A percentile compares a stretch with the other conserved stretches of the same genome.
Conservation (phyloP, 192 early-diverging fungal genomes). For the Podila epigama region DNA sequence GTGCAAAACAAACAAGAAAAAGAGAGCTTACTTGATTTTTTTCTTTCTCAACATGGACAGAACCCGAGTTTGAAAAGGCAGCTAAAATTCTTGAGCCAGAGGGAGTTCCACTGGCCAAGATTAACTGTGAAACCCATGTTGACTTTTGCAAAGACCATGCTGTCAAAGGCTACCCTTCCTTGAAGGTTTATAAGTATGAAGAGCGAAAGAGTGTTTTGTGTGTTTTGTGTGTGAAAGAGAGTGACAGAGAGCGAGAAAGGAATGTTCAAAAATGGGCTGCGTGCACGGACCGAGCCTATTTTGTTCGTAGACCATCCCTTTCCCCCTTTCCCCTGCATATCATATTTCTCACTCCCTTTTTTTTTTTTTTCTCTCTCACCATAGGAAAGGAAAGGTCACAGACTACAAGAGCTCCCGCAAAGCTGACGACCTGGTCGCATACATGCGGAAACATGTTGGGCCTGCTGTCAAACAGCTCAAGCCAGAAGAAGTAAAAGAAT, state of each 20-base stretch:
- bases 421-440: constrained; percentile 82
- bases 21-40: too few relatives aligned
- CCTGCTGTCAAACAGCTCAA: constrained; percentile 78
- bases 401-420: constrained; percentile 89
- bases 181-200: constrained; percentile 89
- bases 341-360: background rate
- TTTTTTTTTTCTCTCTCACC: too few relatives aligned
- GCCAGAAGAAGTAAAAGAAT: constrained; percentile 71
- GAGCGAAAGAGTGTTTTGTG: constrained; percentile 82
- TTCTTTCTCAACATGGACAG: constrained; percentile 34
- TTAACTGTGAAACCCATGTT: constrained; percentile 80
- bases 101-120: constrained; percentile 73
- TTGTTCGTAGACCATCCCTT: too few relatives aligned
- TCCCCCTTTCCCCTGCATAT: background rate
- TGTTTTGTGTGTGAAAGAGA: too few relatives aligned
- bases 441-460: constrained; percentile 91
- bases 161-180: constrained; percentile 82
- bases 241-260: too few relatives aligned
- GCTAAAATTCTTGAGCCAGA: constrained; percentile 56
- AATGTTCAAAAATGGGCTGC: too few relatives aligned
- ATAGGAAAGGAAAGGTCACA: constrained; percentile 67
- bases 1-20: too few relatives aligned
- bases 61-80: constrained; percentile 70
- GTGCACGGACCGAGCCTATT: background rate
- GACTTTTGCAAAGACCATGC: constrained; percentile 74